These are phyloP conservation scores for Coelomomyces lativittatus DNA, from an alignment of 371 early-diverging fungal species.

Conservation along the genomic window DNA sequence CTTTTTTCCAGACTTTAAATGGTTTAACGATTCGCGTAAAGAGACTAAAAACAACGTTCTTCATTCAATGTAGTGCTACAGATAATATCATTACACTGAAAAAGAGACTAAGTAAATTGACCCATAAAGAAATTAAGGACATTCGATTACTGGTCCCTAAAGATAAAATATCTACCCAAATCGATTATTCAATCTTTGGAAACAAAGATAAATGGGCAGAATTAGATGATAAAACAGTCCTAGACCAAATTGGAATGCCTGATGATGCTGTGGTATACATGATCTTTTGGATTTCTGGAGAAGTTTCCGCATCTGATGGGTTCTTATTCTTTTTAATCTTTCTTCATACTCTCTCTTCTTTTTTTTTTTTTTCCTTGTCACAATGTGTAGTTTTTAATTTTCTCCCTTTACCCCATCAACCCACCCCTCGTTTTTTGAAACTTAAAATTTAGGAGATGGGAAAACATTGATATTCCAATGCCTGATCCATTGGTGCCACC, in stretches of 20 bases:
- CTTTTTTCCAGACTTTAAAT: background rate
- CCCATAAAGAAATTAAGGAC: background rate
- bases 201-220: background rate
- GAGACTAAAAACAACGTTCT: constrained; percentile 1
- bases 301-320: background rate
- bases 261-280: constrained; percentile 1
- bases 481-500: background rate
- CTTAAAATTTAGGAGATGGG: background rate
- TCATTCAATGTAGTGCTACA: background rate
- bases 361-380: background rate
- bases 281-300: background rate
- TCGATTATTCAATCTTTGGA: background rate
- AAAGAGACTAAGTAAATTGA: background rate
- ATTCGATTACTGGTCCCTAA: background rate
- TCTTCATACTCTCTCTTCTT: background rate
- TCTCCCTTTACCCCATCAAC: background rate
- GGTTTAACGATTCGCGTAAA: background rate
- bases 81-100: background rate
- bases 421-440: background rate
- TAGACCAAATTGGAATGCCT: background rate
- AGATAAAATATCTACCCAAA: background rate
- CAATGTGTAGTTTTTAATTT: background rate
- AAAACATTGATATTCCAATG: background rate
- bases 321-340: background rate
- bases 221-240: constrained; percentile 2